Evolutionary conservation across 345 rosid genomes (phyloP), one percentile per base, ranked within the genome.

Genomic region (Boechera stricta): DNA sequence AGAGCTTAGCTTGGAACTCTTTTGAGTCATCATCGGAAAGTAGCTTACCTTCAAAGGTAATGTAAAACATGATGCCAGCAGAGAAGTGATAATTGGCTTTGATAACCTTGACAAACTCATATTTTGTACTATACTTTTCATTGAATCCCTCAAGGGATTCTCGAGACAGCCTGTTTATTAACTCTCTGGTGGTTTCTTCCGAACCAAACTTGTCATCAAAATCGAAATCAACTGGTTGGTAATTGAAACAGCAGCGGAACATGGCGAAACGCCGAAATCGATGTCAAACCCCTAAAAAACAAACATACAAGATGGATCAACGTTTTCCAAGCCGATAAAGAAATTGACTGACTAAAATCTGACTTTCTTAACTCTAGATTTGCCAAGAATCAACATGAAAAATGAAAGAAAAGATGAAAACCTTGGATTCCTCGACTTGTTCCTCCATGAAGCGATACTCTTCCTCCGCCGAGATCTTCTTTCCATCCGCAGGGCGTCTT

Each of bases 221-320:
- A 69, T 69, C 64, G 41, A 69, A 6, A 69, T 38, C 15, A 56
- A 55, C 7, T 0, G 64, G 73, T 55, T 5, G 16, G 53, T 38
- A 69, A 42, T 41, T 69, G 31, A 69, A 69, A 41, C 28, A 10
- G 39, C 53, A 69, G 11, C 64, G 53, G 41, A 69, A 69, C 41
- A 8, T 18, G 6, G 9, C 3, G 38, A 69, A 16, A 16, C 16
- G 16, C 16, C 16, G 16, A 16, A 69, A 18, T 69, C 38, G 2
- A 69, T 69, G 53, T 55, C 73, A 10, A 69, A 28, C 2, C 53
- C 53, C 64, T 48, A 16, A 64, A 2, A 2, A 4, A 4, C 13
- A 42, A 42, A 13, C 6, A 10, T 2, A 36, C 32, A 31, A 31
- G 24, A 21, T 21, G 24, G 1, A 21, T 21, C 24, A 21, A 21